Percentiles rank a stretch among this genome's conserved stretches.
phyloP scores from a whole-genome alignment of 139 green algal species.

The Coccomyxa sp. region DNA sequence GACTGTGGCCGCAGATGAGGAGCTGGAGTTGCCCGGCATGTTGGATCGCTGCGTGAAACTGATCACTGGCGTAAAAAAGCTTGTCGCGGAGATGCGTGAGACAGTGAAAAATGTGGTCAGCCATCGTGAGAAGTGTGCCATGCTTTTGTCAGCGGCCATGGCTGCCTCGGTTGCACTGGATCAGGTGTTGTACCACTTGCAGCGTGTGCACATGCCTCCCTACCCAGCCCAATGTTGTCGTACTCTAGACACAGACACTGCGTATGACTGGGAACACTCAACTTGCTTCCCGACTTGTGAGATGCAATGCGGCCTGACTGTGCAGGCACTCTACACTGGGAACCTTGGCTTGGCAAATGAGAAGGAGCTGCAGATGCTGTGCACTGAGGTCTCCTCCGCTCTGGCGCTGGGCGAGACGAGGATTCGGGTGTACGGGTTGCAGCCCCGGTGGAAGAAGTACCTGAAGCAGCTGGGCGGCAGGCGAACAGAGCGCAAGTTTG shows the following conservation, averaged over 20 bases:
- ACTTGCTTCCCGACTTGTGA: neutral
- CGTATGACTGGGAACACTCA: too few relatives aligned
- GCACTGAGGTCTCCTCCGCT: constrained; percentile 5
- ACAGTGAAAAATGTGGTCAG: constrained; percentile 19
- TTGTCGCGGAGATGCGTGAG: constrained; percentile 23
- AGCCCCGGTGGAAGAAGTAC: constrained; percentile 15
- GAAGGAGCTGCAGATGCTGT: constrained; percentile 12
- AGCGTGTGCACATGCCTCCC: too few relatives aligned
- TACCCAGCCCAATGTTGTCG: too few relatives aligned
- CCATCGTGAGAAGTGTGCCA: constrained; percentile 35
- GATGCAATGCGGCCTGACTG: neutral
- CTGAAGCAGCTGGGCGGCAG: constrained; percentile 3
- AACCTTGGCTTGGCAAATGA: constrained; percentile 7
- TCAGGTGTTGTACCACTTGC: constrained; percentile 7
- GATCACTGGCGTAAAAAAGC: constrained; percentile 21
- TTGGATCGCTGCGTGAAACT: neutral
- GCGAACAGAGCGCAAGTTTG: constrained; percentile 4
- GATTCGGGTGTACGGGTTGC: constrained; percentile 18
- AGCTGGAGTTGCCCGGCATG: neutral
- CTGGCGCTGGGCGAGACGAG: constrained; percentile 4
- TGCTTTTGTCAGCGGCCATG: constrained; percentile 27
- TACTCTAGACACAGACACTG: too few relatives aligned
- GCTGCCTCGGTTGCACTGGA: constrained; percentile 34
- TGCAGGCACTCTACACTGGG: constrained; percentile 14
- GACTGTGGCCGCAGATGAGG: neutral